Evolutionary conservation across 768 basidiomycete species (phyloP), one percentile per base, ranked within the genome.

Genomic region (Lactarius tabidus): DNA sequence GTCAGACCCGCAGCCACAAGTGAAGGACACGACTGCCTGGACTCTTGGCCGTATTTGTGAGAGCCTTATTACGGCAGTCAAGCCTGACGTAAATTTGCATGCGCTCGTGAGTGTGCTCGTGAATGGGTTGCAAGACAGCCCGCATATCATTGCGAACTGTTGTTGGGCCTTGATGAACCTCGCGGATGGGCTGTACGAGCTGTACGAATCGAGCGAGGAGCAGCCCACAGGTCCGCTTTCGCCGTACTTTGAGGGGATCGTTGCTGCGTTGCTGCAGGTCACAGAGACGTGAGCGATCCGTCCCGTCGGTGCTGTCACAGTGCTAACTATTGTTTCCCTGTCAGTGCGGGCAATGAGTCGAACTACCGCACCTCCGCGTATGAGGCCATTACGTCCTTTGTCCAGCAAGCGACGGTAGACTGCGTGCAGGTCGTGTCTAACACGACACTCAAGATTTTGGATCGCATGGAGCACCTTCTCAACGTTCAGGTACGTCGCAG

Each of bases 21-120:
- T 99, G 70, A 93, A 95, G 77, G 97, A 98, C 75, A 96, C 95
- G 1, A 93, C 93, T 31, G 95, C 97, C 2, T 99, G 96, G 96
- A 98, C 97, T 1, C 82, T 99, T 17, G 95, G 95, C 23, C 82
- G 94, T 45, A 96, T 99, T 69, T 96, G 94, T 73, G 97, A 98
- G 72, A 77, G 93, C 63, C 80, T 98, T 69, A 86, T 95, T 70
- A 77, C 83, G 56, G 85, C 88, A 20, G 95, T 99, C 79, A 91
- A 95, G 72, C 88, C 91, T 2, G 93, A 95, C 69, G 84, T 90
- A 1, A 93, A 97, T 74, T 80, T 99, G 10, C 89, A 91, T 67
- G 84, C 87, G 10, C 81, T 99, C 60, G 79, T 98, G 63, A 82
- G 87, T 12, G 93, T 91, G 9, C 82, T 98, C 57, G 93, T 98